Evolutionary conservation across 2,329 filamentous ascomycete species (phyloP).

Genomic region (Cordyceps fumosorosea): DNA sequence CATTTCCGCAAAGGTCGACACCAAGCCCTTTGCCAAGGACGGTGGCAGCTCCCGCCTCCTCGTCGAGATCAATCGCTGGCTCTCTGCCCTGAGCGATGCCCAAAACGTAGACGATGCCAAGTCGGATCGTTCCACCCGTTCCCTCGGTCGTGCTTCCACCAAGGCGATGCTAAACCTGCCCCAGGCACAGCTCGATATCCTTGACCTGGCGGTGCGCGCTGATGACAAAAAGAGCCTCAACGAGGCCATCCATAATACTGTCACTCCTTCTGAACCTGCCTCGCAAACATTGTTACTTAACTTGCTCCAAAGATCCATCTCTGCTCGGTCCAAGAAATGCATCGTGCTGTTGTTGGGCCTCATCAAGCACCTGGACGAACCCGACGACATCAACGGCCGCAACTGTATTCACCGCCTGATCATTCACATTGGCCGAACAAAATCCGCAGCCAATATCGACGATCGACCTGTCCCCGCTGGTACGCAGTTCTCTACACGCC

Average conservation of each 20-base stretch:
- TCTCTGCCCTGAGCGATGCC: constrained; percentile 72
- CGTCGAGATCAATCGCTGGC: constrained; percentile 78
- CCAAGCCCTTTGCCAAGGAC: constrained; percentile 78
- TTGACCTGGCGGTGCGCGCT: constrained; percentile 65
- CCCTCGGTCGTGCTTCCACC: constrained; percentile 69
- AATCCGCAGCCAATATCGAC: constrained; percentile 41
- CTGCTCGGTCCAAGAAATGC: constrained; percentile 59
- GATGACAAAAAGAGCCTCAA: constrained; percentile 56
- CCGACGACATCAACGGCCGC: constrained; percentile 86
- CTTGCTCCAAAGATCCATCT: constrained; percentile 70
- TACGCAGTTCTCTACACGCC: constrained; percentile 57
- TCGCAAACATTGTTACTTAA: constrained; percentile 69
- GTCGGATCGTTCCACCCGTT: constrained; percentile 68
- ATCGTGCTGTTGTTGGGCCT: constrained; percentile 65
- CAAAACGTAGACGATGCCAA: constrained; percentile 69
- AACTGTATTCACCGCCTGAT: constrained; percentile 92
- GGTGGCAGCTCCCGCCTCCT: constrained; percentile 42
- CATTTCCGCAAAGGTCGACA: constrained; percentile 83
- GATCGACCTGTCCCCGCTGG: constrained; percentile 43
- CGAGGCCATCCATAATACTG: constrained; percentile 51
- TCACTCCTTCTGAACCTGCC: constrained; percentile 30
- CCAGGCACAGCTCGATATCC: constrained; percentile 57
- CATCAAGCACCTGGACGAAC: constrained; percentile 69
- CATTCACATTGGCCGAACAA: constrained; percentile 82
- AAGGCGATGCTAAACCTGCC: constrained; percentile 70